phyloP scores from a whole-genome alignment of 352 stramenopile genomes.

The Pythium guiyangense region DNA sequence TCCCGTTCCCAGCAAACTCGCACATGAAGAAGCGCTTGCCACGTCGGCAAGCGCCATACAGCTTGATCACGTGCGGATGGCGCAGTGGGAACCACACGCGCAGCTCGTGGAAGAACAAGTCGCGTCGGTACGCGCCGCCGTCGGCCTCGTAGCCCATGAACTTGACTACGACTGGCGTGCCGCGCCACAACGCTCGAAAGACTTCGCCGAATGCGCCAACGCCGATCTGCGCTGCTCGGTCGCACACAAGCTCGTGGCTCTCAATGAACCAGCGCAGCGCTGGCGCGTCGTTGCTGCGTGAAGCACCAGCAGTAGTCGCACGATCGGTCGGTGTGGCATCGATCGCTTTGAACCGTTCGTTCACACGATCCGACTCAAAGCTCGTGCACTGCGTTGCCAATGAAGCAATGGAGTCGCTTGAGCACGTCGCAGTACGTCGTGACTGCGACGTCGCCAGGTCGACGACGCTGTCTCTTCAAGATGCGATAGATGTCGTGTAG shows the following conservation, averaged over 20 bases:
- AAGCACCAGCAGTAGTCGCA: no score
- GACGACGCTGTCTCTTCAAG: background rate
- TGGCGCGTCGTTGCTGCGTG: background rate
- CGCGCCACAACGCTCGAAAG: slow-evolving; percentile 1
- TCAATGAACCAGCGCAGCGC: slow-evolving; percentile 4
- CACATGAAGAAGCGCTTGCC: slow-evolving; percentile 10
- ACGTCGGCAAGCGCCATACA: slow-evolving; percentile 7
- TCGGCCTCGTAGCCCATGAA: slow-evolving; percentile 1
- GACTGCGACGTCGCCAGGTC: background rate
- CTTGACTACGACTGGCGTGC: slow-evolving; percentile 14
- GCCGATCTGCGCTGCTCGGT: background rate
- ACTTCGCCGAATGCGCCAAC: slow-evolving; percentile 2
- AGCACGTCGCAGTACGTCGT: background rate
- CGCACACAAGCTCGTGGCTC: background rate
- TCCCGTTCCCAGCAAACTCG: slow-evolving; percentile 1
- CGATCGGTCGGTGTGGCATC: background rate
- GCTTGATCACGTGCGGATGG: slow-evolving; percentile 1
- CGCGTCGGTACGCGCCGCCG: background rate
- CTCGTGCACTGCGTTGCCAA: background rate
- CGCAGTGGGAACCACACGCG: slow-evolving; percentile 4
- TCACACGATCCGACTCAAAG: background rate
- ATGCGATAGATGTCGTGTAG: background rate
- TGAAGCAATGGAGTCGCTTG: background rate
- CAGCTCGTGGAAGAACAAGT: slow-evolving; percentile 3
- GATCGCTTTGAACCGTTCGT: background rate